Conservation (phyloP, 495 filamentous ascomycete species). For the Sphaerosporella brunnea region DNA sequence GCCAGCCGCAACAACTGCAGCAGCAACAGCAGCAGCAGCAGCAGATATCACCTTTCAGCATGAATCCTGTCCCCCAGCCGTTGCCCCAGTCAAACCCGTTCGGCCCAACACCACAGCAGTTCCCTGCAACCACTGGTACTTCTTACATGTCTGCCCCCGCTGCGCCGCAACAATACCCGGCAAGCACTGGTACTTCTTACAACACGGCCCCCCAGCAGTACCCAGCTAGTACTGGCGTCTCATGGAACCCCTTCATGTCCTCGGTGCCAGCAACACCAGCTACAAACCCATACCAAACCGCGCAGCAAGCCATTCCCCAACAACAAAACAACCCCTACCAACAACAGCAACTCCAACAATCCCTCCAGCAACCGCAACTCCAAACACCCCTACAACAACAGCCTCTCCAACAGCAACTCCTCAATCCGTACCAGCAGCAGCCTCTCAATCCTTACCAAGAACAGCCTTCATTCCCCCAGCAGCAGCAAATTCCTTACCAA, state of each 20-base stretch:
- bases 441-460: conserved; percentile 20
- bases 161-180: too few relatives aligned
- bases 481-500: conserved; percentile 27
- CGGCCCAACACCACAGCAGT: too few relatives aligned
- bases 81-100: neutral
- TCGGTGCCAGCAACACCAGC: neutral
- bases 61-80: neutral
- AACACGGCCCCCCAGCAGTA: neutral
- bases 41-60: conserved; percentile 7
- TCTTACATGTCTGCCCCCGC: conserved; percentile 12
- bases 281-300: neutral
- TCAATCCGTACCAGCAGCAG: conserved; percentile 7
- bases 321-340: conserved; percentile 3
- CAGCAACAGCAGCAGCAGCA: conserved; percentile 27
- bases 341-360: conserved; percentile 11
- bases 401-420: conserved; percentile 23
- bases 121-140: too few relatives aligned
- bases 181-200: too few relatives aligned
- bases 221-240: neutral
- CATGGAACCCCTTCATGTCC: neutral
- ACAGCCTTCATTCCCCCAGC: conserved; percentile 26
- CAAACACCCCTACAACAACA: conserved; percentile 25
- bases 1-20: conserved; percentile 26
- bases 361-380: conserved; percentile 4
- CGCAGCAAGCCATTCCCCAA: too few relatives aligned